Conservation (phyloP, 306 rosid genomes). For the Cotoneaster glaucophyllus region DNA sequence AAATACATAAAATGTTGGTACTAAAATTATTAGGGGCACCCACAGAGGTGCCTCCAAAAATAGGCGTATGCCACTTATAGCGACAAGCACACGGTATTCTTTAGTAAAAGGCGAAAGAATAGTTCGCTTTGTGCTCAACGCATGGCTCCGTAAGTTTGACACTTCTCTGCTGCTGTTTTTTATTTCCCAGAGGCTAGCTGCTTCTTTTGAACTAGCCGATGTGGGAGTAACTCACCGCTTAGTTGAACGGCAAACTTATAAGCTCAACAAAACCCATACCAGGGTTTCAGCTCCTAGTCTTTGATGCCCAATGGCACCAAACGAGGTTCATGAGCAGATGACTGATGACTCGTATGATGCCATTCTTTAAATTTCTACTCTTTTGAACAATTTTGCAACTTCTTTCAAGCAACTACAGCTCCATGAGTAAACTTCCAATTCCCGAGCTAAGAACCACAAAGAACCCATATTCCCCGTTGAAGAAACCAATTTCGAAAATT, state of each 20-base stretch:
- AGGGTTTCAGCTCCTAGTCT: background rate
- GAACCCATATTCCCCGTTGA: too few species aligned
- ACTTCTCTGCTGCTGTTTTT: background rate
- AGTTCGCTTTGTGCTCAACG: constrained; percentile 37
- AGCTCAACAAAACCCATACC: background rate
- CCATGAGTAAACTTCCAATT: background rate
- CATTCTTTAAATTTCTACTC: too few species aligned
- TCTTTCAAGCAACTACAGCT: background rate
- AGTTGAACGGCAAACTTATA: too few species aligned
- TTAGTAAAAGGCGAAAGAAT: constrained; percentile 79
- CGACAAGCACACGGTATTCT: constrained; percentile 37
- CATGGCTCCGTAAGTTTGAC: background rate
- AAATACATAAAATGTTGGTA: too few species aligned
- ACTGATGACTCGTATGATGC: background rate
- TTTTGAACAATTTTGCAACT: background rate
- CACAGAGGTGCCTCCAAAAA: background rate
- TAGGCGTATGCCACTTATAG: background rate
- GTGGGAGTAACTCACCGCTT: background rate
- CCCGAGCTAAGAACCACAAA: too few species aligned
- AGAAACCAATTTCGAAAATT: too few species aligned
- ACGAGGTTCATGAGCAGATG: background rate
- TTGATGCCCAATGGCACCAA: background rate
- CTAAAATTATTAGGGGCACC: background rate
- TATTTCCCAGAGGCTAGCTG: background rate
- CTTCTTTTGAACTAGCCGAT: background rate